These are phyloP conservation scores for Pseudopediastrum boryanum DNA, from an alignment of 139 green algal species.

Conservation along the genomic window DNA sequence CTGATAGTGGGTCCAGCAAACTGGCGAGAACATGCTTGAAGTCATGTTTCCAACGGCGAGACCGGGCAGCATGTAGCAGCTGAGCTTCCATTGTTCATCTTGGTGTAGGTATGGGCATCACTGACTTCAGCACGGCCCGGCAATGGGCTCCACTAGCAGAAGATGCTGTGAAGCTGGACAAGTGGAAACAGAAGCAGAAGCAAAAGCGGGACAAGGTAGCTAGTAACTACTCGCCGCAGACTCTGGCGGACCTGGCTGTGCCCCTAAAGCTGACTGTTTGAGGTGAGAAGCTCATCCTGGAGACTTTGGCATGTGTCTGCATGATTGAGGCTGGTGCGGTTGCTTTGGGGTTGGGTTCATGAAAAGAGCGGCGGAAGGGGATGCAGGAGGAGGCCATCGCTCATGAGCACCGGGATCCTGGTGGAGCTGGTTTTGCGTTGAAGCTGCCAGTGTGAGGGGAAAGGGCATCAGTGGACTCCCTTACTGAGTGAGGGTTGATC, in stretches of 20 bases:
- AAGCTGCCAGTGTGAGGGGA: too few species aligned
- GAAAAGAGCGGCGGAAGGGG: too few species aligned
- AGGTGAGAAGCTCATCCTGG: too few species aligned
- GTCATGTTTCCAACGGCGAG: neutral
- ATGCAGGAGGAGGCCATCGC: too few species aligned
- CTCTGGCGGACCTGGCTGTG: slow-evolving; percentile 11
- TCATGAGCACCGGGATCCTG: too few species aligned
- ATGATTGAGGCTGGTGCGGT: too few species aligned
- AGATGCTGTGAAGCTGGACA: slow-evolving; percentile 43
- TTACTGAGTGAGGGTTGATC: too few species aligned
- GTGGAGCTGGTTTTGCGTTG: too few species aligned
- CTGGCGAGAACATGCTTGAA: neutral
- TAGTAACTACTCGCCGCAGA: slow-evolving; percentile 4
- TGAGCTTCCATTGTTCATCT: neutral
- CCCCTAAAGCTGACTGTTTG: slow-evolving; percentile 17
- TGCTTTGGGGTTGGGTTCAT: too few species aligned
- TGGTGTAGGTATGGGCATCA: slow-evolving; percentile 76
- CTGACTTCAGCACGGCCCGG: slow-evolving; percentile 71
- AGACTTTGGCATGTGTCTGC: too few species aligned
- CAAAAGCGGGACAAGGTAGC: too few species aligned
- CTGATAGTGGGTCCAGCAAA: neutral
- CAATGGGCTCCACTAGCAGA: slow-evolving; percentile 81
- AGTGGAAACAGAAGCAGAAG: neutral
- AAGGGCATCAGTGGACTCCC: too few species aligned
- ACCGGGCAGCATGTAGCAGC: neutral